phyloP scores from a whole-genome alignment of 2,329 filamentous ascomycete genomes.

The Aspergillus luchuensis region DNA sequence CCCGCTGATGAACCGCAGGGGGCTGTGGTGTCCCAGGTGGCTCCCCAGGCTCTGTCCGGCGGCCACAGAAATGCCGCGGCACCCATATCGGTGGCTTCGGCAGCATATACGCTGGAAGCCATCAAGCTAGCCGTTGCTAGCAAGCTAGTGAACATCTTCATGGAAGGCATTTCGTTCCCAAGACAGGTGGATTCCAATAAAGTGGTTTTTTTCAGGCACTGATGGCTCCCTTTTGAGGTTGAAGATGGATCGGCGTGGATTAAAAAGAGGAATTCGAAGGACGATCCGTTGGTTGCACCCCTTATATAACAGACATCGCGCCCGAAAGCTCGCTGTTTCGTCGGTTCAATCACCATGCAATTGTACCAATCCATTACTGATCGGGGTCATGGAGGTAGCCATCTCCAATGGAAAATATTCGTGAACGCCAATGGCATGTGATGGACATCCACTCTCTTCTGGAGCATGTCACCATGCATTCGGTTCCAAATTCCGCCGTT shows the following conservation, averaged over 20 bases:
- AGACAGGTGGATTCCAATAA: background rate
- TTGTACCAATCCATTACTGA: background rate
- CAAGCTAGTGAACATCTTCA: conserved; percentile 4
- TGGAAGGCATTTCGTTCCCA: conserved; percentile 15
- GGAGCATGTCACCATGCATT: background rate
- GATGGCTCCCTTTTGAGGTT: too few species aligned
- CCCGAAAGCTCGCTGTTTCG: background rate
- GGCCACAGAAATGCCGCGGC: conserved; percentile 66
- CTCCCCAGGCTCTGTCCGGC: conserved; percentile 58
- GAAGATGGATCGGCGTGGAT: background rate
- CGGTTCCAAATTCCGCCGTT: background rate
- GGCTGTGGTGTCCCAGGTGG: conserved; percentile 56
- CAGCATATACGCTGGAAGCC: conserved; percentile 1
- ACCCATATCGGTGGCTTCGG: conserved; percentile 48
- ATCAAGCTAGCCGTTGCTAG: background rate
- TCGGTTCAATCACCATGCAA: background rate
- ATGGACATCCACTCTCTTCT: background rate
- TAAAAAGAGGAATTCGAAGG: background rate
- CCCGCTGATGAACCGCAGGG: conserved; percentile 59
- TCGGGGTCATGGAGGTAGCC: background rate
- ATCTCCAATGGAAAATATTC: background rate
- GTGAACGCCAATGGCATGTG: background rate
- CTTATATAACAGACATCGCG: background rate
- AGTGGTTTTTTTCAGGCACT: background rate
- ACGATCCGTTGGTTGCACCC: background rate